phyloP scores from a whole-genome alignment of 345 rosid species.

The Aquilaria sinensis region DNA sequence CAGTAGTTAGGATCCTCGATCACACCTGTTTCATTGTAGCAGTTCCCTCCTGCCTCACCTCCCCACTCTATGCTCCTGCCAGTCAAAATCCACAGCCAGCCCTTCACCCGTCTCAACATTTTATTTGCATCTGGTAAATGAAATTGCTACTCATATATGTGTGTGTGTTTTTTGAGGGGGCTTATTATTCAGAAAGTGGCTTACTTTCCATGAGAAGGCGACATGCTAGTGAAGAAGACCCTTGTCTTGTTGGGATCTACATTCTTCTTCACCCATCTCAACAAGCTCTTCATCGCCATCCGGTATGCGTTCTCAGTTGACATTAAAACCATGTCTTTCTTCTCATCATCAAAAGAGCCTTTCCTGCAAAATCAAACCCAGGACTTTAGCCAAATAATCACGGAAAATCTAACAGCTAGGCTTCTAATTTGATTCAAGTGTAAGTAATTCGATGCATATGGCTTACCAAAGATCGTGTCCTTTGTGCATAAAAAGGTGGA shows the following conservation, averaged over 20 bases:
- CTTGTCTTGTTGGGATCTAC: constrained; percentile 64
- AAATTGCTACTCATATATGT: too few species aligned
- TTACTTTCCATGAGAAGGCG: constrained; percentile 73
- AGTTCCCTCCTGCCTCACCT: constrained; percentile 46
- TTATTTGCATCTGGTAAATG: too few species aligned
- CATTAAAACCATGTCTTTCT: constrained; percentile 45
- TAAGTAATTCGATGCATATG: background rate
- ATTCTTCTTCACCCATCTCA: constrained; percentile 72
- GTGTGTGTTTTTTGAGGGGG: too few species aligned
- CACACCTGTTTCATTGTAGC: constrained; percentile 62
- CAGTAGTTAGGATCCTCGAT: constrained; percentile 54
- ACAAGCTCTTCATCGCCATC: constrained; percentile 70
- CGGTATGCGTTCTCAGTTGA: constrained; percentile 72
- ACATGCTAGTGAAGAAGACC: constrained; percentile 88
- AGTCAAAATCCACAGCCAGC: background rate
- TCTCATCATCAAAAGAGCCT: constrained; percentile 72
- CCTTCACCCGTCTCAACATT: too few species aligned
- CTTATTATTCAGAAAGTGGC: constrained; percentile 9
- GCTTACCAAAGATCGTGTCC: too few species aligned
- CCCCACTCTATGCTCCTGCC: constrained; percentile 86
- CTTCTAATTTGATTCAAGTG: background rate
- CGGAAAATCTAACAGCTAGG: background rate
- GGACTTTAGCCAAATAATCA: background rate
- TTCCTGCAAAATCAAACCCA: constrained; percentile 29
- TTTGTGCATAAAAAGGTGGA: too few species aligned